Base-by-base conservation (phyloP, 2,329 filamentous ascomycete genomes). In the Pseudogymnoascus pannorum region DNA sequence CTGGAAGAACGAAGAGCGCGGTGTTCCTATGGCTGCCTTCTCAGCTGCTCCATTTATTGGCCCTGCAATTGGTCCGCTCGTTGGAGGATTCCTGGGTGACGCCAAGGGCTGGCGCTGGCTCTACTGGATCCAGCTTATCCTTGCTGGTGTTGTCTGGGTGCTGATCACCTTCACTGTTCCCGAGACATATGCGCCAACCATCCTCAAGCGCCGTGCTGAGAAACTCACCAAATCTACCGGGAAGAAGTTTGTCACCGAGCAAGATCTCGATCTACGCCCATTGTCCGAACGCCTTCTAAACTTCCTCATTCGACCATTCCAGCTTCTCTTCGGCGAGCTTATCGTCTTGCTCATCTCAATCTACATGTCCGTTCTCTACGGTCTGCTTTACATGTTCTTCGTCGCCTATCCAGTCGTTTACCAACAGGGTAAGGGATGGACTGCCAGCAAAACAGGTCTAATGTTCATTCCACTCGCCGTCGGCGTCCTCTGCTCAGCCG, bases 381-480 rank as follows among this genome's bases (percentile, higher is more conserved):
- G 87, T 8, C 76, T 89, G 3, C 78, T 79, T 5, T 40, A 61
- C 31, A 58, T 58, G 57, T 40, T 58, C 57, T 58, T 58, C 57
- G n/a, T 58, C 57, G 57, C 57, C 62, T 88, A 76, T 70, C 82
- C 84, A 31, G 83, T 87, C 67, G 79, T 96, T 62, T 96, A 88
- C 76, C 69, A 72, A 63, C 79, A 85, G 73, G 88, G 89, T 63
- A 95, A 96, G 75, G 88, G 88, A 2, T 96, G 87, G 74, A 84
- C 80, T 3, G 81, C 89, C 26, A 82, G 88, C 35, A 86, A 78
- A 26, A 92, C 90, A 0, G 91, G 91, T 54, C 79, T 95, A 7
- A 93, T 94, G 87, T 95, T 95, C 73, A 92, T 94, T 64, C 90
- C 90, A 1, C 73, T 94, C 51, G 89, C 90, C 6, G 76, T 94